These are phyloP conservation scores for Fusarium buxicola DNA, from an alignment of 2,329 filamentous ascomycete species.

Conservation along the genomic window DNA sequence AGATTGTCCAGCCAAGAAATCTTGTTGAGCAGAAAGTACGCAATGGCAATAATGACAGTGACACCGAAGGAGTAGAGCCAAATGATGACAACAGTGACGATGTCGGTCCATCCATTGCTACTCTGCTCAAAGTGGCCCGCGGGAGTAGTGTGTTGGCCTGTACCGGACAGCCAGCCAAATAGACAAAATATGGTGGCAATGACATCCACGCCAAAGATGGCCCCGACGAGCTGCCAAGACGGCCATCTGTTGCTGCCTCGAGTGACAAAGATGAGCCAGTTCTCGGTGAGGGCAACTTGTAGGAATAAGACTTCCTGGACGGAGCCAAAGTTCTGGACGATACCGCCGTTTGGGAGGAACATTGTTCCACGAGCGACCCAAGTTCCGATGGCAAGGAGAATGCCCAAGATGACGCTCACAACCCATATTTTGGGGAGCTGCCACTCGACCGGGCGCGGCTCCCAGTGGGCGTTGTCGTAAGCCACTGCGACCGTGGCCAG, in stretches of 20 bases:
- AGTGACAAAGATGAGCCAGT: slow-evolving; percentile 34
- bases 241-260: slow-evolving; percentile 32
- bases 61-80: slow-evolving; percentile 34
- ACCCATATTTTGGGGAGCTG: slow-evolving; percentile 31
- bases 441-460: slow-evolving; percentile 22
- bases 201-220: slow-evolving; percentile 14
- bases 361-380: slow-evolving; percentile 11
- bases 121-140: slow-evolving; percentile 22
- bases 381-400: slow-evolving; percentile 3
- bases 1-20: slow-evolving; percentile 29
- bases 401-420: slow-evolving; percentile 16
- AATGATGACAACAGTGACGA: slow-evolving; percentile 24
- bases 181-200: slow-evolving; percentile 12
- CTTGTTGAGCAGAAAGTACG: slow-evolving; percentile 32
- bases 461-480: slow-evolving; percentile 35
- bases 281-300: slow-evolving; percentile 26
- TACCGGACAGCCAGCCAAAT: slow-evolving; percentile 23
- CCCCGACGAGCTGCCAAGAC: slow-evolving; percentile 28
- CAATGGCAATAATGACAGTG: slow-evolving; percentile 25
- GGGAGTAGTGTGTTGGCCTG: neutral
- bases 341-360: slow-evolving; percentile 2
- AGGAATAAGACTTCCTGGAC: slow-evolving; percentile 28
- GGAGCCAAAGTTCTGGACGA: slow-evolving; percentile 20
- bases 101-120: slow-evolving; percentile 27
- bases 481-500: slow-evolving; percentile 25